Evolutionary conservation across 2,329 filamentous ascomycete species (phyloP), one percentile per base, ranked within the genome.

Genomic region (Clonostachys rosea): DNA sequence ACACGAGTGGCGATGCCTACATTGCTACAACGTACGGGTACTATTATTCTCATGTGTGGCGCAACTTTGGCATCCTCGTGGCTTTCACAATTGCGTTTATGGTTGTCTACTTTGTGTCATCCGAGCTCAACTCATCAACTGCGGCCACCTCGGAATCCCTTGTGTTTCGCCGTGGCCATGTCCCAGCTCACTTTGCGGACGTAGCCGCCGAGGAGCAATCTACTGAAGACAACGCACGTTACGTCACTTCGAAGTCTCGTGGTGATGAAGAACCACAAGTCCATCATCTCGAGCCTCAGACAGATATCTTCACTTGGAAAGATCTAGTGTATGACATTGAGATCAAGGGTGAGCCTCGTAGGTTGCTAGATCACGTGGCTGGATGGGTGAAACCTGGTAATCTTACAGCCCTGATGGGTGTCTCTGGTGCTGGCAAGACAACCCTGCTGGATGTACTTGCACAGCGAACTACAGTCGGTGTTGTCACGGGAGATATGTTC

Each of bases 371-470:
- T 54, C 72, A 91, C 47, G 87, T 95, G 2, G 82, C 88, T 54
- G 91, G 91, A 6, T 95, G 89, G 87, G 89, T 96, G 48, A 91
- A 91, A 63, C 91, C 91, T 0, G 91, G 91, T 33, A 95, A 88
- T 2, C 69, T 95, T 34, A 95, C 90, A 4, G 90, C 89, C 2
- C 73, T 95, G 6, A 84, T 84, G 80, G 81, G 84, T 39, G 80
- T 83, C 1, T 81, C 59, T 18, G 69, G 69, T 24, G 69, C 69
- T 0, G 69, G 69, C 0, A 73, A 73, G 54, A 73, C 69, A 2
- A 73, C 69, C 0, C 62, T 73, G 6, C 56, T 73, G 2, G 69
- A 73, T 46, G 66, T 64, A 3, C 57, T 73, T 5, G 69, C 69
- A 3, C 65, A 71, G 41, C 70, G 84, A 14, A 79, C 74, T 0